Evolutionary conservation across 176 grass and related monocot genomes (phyloP), one percentile per base, ranked within the genome.

Genomic region (Aechmea fasciata): DNA sequence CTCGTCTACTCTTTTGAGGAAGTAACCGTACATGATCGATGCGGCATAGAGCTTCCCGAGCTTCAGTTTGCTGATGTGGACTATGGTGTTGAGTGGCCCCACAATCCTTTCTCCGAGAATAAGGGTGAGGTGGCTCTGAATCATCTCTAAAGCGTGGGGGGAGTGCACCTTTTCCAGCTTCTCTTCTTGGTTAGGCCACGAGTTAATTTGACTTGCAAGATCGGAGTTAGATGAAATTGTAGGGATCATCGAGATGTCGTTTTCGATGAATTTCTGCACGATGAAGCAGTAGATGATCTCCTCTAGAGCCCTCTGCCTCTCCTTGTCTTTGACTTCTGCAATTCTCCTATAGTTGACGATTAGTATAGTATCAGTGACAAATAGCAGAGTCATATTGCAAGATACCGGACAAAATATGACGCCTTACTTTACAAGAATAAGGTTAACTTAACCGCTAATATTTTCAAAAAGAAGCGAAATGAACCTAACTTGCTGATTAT

Each of bases 1-100:
- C 29, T 99, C 89, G 65, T 99, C 88, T 13, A 96, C 88, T 62
- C 92, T 81, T 81, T 96, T 96, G 23, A 96, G 92, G 74, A 96
- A 96, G 78, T 96, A 96, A 3, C 92, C 92, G 23, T 96, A 96
- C 92, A 99, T 99, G 71, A 99, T 85, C 50, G 94, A 99, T 25
- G 94, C 94, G 69, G 94, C 89, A 69, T 99, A 99, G 23, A 99
- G 94, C 69, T 99, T 99, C 19, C 94, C 94, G 3, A 99, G 84
- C 75, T 93, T 93, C 68, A 99, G 80, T 75, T 90, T 93, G 80
- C 89, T 99, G 64, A 99, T 99, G 59, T 99, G 89, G 50, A 90
- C 87, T 52, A 87, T 66, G 0, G 87, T 79, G 41, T 80, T 78
- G 10, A 82, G 77, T 62, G 94, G 89, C 11, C 82, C 82, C 18